Conservation (phyloP, 495 filamentous ascomycete genomes). For the Lophiotrema nucula region DNA sequence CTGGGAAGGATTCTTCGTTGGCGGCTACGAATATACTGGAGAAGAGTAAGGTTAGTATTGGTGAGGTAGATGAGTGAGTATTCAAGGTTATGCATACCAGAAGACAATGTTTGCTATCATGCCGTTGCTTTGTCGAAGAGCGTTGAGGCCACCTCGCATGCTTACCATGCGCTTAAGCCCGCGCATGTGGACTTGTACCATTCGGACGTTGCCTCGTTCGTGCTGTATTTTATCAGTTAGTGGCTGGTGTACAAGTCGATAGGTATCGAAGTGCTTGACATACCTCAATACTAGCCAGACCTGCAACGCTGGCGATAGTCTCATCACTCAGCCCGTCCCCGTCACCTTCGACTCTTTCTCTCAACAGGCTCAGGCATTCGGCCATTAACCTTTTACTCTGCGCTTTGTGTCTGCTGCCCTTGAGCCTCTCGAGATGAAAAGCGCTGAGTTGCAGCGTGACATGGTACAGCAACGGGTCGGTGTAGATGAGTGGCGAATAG, state of each 20-base stretch:
- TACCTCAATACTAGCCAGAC: background rate
- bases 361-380: background rate
- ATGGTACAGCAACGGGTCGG: background rate
- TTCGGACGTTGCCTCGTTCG: background rate
- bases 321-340: background rate
- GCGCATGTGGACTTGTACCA: background rate
- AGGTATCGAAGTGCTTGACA: background rate
- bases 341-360: background rate
- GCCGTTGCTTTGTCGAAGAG: no score
- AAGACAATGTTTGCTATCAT: no score
- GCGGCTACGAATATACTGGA: background rate
- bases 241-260: background rate
- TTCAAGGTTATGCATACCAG: no score
- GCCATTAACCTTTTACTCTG: background rate
- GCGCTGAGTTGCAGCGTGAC: background rate
- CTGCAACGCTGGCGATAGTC: background rate
- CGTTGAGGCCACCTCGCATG: background rate
- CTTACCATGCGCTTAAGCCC: background rate
- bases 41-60: background rate
- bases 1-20: background rate
- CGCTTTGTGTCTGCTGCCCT: background rate
- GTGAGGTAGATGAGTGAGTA: background rate
- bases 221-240: background rate
- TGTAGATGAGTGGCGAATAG: background rate
- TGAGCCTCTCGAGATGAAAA: background rate